Evolutionary conservation across 164 flowering plant genomes (phyloP).

Genomic region (Litsea cubeba): DNA sequence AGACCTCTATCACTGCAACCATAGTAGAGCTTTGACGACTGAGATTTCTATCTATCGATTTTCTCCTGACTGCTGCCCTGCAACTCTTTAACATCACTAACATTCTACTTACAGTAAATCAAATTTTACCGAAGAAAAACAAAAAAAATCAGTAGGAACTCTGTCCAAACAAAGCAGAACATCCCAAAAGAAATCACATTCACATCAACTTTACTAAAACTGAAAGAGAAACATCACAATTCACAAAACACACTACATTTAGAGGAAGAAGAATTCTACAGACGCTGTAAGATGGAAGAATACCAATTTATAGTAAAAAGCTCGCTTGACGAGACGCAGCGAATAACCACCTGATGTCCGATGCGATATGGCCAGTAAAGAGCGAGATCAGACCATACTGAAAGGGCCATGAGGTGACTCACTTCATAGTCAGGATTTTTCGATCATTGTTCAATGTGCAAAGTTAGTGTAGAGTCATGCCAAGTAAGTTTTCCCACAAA

Average conservation of each 20-base stretch:
- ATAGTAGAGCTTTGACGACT: slow-evolving; percentile 50
- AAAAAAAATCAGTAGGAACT: background rate
- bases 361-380: slow-evolving; percentile 71
- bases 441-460: too few relatives aligned
- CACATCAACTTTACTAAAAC: background rate
- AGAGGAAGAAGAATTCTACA: background rate
- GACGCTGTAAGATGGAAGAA: background rate
- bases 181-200: too few relatives aligned
- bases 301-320: slow-evolving; percentile 20
- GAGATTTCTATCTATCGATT: slow-evolving; percentile 86
- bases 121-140: too few relatives aligned
- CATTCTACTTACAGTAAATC: background rate
- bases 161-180: too few relatives aligned
- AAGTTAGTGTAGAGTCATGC: too few relatives aligned
- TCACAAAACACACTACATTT: background rate
- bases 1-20: slow-evolving; percentile 77
- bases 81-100: background rate
- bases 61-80: slow-evolving; percentile 26
- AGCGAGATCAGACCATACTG: slow-evolving; percentile 61
- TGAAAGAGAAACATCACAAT: background rate
- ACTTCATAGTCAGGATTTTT: too few relatives aligned
- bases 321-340: slow-evolving; percentile 44
- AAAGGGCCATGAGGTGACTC: too few relatives aligned
- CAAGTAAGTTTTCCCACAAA: too few relatives aligned
- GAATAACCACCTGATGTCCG: slow-evolving; percentile 88